A percentile compares a stretch with the other conserved stretches of the same genome.
phyloP scores from a whole-genome alignment of 192 early-diverging fungal genomes.

The Podila minutissima region DNA sequence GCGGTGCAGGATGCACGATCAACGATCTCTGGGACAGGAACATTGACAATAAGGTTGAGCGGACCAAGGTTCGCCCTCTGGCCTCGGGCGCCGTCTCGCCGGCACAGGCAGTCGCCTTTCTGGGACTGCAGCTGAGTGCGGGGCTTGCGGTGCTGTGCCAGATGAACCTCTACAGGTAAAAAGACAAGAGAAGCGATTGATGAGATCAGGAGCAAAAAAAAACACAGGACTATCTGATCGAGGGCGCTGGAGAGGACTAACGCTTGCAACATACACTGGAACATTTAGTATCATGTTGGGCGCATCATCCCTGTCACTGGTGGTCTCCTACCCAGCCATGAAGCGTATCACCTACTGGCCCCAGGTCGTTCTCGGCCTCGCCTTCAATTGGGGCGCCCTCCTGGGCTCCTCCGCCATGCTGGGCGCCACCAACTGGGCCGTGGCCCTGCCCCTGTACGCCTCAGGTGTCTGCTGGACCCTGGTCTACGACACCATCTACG shows the following conservation, averaged over 20 bases:
- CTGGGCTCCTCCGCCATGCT: constrained; percentile 88
- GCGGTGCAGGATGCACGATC: constrained; percentile 96
- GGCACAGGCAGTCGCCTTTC: constrained; percentile 76
- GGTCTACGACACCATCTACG: constrained; percentile 97
- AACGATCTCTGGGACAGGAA: constrained; percentile 98
- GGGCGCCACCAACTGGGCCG: constrained; percentile 70
- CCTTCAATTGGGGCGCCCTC: constrained; percentile 95
- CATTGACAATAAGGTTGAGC: constrained; percentile 86
- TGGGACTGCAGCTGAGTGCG: constrained; percentile 79
- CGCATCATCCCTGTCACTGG: constrained; percentile 80
- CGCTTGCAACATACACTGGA: not conserved
- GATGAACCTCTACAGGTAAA: constrained; percentile 85
- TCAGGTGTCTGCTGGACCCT: constrained; percentile 94
- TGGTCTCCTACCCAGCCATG: constrained; percentile 90
- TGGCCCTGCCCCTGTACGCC: constrained; percentile 84
- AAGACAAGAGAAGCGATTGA: too few relatives aligned
- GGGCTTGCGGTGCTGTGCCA: constrained; percentile 90
- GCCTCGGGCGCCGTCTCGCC: constrained; percentile 79
- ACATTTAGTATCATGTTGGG: constrained; percentile 77
- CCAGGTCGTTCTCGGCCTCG: constrained; percentile 86
- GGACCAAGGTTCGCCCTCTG: constrained; percentile 85
- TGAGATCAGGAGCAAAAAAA: not conserved
- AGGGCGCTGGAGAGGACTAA: not conserved
- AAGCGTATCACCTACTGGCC: constrained; percentile 98
- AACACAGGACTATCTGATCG: not conserved